These are phyloP conservation scores for Curvularia lunata DNA, from an alignment of 2,329 filamentous ascomycete species.

Conservation along the genomic window DNA sequence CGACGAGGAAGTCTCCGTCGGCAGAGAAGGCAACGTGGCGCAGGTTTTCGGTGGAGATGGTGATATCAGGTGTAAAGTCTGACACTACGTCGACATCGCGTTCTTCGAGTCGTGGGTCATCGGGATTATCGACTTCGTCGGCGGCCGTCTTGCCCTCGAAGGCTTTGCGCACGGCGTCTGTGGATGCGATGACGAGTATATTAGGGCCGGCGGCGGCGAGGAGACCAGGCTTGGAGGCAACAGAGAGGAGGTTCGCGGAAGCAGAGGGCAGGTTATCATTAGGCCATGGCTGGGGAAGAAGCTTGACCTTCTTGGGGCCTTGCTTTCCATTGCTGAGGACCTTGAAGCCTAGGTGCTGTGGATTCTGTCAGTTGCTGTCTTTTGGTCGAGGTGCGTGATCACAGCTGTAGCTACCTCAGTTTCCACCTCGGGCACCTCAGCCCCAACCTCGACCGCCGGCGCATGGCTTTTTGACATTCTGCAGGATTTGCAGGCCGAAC, in stretches of 20 bases:
- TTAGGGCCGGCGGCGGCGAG: slow-evolving; percentile 88
- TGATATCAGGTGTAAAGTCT: slow-evolving; percentile 74
- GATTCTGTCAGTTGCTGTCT: slow-evolving; percentile 19
- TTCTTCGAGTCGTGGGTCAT: slow-evolving; percentile 14
- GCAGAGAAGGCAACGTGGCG: slow-evolving; percentile 90
- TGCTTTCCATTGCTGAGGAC: slow-evolving; percentile 62
- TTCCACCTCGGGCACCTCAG: slow-evolving; percentile 76
- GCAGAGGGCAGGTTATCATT: slow-evolving; percentile 70
- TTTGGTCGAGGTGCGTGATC: not conserved
- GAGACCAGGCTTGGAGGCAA: slow-evolving; percentile 80
- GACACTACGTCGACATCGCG: slow-evolving; percentile 69
- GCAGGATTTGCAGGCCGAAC: slow-evolving; percentile 69
- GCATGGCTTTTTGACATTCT: slow-evolving; percentile 53
- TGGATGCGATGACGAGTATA: slow-evolving; percentile 75
- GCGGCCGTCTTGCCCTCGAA: slow-evolving; percentile 61
- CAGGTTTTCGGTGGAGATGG: slow-evolving; percentile 75
- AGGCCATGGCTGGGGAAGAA: slow-evolving; percentile 80
- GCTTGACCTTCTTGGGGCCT: slow-evolving; percentile 80
- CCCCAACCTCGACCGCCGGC: slow-evolving; percentile 60
- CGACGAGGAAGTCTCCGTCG: slow-evolving; percentile 83
- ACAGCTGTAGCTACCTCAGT: slow-evolving; percentile 68
- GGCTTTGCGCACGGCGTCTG: slow-evolving; percentile 76
- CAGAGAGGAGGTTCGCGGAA: slow-evolving; percentile 80
- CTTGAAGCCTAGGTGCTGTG: slow-evolving; percentile 76
- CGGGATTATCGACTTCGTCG: slow-evolving; percentile 12